Base-by-base conservation (phyloP, 2,329 filamentous ascomycete genomes). In the Stagonosporopsis cucurbitacearum region DNA sequence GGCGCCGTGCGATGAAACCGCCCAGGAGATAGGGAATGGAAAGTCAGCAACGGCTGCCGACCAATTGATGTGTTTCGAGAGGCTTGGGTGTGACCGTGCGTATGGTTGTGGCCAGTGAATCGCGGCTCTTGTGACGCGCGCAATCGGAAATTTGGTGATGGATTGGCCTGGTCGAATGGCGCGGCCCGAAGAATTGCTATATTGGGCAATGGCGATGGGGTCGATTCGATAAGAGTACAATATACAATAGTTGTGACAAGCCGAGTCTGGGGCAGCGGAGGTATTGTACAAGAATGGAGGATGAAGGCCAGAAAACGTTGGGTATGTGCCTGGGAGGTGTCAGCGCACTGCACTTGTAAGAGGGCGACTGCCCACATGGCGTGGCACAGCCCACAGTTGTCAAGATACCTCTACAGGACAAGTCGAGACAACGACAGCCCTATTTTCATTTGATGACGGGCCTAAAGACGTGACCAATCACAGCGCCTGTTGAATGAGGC, bases 61-160 rank as follows among this genome's bases (percentile, higher is more conserved):
- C 72, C 72, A 73, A 70, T 74, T 70, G 66, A 70, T 67, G 46
- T 45, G 69, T 67, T 65, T 68, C 59, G 58, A 56, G 43, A 65
- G 52, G 22, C 53, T 58, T 25, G 17, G 39, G 30, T 15, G 45
- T 50, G 58, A 37, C 63, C 63, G 70, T 69, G 71, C 70, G 54
- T 67, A 50, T 46, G 57, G 52, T 57, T 53, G 60, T 56, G 37
- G 44, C 44, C 51, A 66, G 70, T 74, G 72, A 74, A 73, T 64
- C 56, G 65, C 49, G 61, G 60, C 63, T 68, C 70, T 63, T 66
- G 69, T 73, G 71, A 75, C 62, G 57, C 58, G 42, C 43, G 54
- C 51, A 63, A 48, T 39, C 53, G 57, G 63, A 59, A 58, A 61
- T 63, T 65, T 50, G 52, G 54, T 49, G 60, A 47, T 44, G 45